phyloP scores from a whole-genome alignment of 2,329 filamentous ascomycete genomes.

The Paraphaeosphaeria sporulosa region DNA sequence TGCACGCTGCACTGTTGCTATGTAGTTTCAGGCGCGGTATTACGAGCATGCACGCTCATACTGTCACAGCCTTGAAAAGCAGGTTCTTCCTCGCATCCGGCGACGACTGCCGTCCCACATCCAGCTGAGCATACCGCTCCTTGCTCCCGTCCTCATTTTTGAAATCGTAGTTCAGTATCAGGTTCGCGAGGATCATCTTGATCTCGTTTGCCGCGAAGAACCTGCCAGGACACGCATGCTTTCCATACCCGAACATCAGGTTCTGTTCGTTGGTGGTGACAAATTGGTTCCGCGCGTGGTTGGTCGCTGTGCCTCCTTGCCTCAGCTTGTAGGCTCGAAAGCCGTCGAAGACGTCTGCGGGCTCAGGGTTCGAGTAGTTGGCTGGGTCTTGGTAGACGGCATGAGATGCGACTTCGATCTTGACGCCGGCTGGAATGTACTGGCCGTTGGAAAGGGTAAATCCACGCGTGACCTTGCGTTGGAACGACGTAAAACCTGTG shows the following conservation, averaged over 20 bases:
- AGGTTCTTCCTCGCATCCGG: constrained; percentile 17
- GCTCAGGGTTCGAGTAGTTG: constrained; percentile 30
- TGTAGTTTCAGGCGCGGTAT: not conserved
- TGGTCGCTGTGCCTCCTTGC: constrained; percentile 24
- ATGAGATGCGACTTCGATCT: constrained; percentile 40
- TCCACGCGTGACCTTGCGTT: constrained; percentile 59
- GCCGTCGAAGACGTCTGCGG: constrained; percentile 40
- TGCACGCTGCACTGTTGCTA: not conserved
- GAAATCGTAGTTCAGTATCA: constrained; percentile 37
- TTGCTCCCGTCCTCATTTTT: constrained; percentile 25
- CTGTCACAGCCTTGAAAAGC: constrained; percentile 17
- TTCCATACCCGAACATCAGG: constrained; percentile 37
- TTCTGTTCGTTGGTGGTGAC: constrained; percentile 32
- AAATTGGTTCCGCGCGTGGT: constrained; percentile 41
- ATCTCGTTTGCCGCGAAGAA: constrained; percentile 44
- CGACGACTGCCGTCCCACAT: constrained; percentile 13
- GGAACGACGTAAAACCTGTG: constrained; percentile 51
- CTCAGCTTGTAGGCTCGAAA: constrained; percentile 42
- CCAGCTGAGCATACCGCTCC: constrained; percentile 25
- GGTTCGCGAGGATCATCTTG: constrained; percentile 37
- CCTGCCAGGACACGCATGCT: constrained; percentile 38
- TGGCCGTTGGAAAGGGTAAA: constrained; percentile 64
- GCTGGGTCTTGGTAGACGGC: constrained; percentile 36
- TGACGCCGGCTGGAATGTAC: constrained; percentile 47
- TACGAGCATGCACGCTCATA: not conserved